Base-by-base conservation (phyloP, 2,329 filamentous ascomycete species). In the Aspergillus neoniger region DNA sequence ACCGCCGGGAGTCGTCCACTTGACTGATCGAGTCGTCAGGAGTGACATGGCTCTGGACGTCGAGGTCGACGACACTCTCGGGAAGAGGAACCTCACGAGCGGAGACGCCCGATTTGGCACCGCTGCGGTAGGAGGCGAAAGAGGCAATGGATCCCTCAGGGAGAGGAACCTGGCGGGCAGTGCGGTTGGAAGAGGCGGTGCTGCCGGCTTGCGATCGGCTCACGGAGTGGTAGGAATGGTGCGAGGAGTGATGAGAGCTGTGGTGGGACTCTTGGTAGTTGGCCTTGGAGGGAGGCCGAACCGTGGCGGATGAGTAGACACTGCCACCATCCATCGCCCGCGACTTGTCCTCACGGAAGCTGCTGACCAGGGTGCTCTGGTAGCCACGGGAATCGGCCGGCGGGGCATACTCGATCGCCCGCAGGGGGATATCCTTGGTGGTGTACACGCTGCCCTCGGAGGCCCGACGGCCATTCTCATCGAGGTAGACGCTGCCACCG, bases 21-120 rank as follows among this genome's bases (percentile, higher is more conserved):
- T 92, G 90, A 65, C 88, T 87, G 62, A 92, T 86, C 0, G 92
- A 96, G 75, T 97, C 93, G 58, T 90, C 84, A 8, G 91, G 88
- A 0, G 88, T 90, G 66, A 99, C 81, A 17, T 92, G 87, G 14
- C 77, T 77, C 54, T 79, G 72, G 10, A 75, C 71, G 36, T 77
- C 74, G 12, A 73, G 41, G 8, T 72, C 74, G 7, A 68, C 58
- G 17, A 73, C 67, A 56, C 71, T 76, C 25, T 73, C 70, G 0
- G 74, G 74, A 4, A 76, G 66, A 5, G 73, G 72, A 12, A 75
- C 61, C 25, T 74, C 51, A 23, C 69, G 65, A 1, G 72, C 68
- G 5, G 67, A 67, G 47, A 66, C 30, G 17, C 63, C 59, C 4
- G 68, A 67, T 54, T 67, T 69, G 19, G 57, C 48, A 23, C 56